These are phyloP conservation scores for Phytophthora sojae DNA, from an alignment of 352 stramenopile species.

Conservation along the genomic window DNA sequence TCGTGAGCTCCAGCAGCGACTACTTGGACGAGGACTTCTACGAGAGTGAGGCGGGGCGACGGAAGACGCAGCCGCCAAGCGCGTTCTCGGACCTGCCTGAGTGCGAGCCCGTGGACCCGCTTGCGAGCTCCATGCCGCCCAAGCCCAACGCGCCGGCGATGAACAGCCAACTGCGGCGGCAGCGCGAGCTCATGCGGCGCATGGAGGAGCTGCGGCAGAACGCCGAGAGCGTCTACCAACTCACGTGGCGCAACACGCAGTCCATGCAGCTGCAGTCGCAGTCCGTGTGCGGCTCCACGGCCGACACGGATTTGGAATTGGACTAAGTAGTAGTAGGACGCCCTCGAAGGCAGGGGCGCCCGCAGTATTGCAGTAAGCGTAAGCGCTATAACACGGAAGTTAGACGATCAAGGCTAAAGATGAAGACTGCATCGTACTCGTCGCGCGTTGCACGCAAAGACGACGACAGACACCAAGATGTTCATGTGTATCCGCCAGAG, in stretches of 20 bases:
- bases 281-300: conserved; percentile 15
- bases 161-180: conserved; percentile 14
- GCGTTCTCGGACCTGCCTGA: conserved; percentile 24
- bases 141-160: conserved; percentile 18
- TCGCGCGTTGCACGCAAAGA: too few relatives aligned
- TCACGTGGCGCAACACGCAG: conserved; percentile 35
- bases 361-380: neutral
- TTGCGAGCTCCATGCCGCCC: conserved; percentile 28
- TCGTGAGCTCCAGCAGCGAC: conserved; percentile 27
- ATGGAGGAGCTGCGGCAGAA: conserved; percentile 44
- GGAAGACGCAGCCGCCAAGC: conserved; percentile 29
- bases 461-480: neutral
- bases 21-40: conserved; percentile 29
- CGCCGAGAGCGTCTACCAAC: conserved; percentile 43
- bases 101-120: conserved; percentile 14
- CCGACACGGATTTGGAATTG: neutral
- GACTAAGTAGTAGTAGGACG: neutral
- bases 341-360: neutral
- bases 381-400: neutral
- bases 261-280: conserved; percentile 33
- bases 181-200: conserved; percentile 34
- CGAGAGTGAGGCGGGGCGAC: conserved; percentile 28
- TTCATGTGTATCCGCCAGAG: conserved; percentile 9
- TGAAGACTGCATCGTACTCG: neutral
- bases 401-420: neutral